Evolutionary conservation across 805 yeast species (phyloP).

Genomic region (Citeromyces nyonsensis): DNA sequence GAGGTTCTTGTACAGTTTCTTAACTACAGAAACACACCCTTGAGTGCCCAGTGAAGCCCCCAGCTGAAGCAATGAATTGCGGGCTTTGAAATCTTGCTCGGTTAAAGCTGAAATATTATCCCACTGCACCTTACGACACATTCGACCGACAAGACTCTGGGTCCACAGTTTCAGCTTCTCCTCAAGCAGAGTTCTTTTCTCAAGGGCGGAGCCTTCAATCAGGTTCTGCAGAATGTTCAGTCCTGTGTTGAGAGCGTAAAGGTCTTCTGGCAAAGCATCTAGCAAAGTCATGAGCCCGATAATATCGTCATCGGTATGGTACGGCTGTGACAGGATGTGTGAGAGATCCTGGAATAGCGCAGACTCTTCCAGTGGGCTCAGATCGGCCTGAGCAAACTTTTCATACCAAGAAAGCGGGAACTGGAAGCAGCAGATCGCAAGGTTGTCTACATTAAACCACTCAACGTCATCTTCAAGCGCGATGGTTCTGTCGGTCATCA

Average conservation of each 20-base stretch:
- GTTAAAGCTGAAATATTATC: slow-evolving; percentile 10
- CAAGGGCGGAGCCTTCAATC: slow-evolving; percentile 6
- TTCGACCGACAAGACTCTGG: slow-evolving; percentile 2
- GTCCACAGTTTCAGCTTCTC: slow-evolving; percentile 1
- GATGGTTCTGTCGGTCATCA: slow-evolving; percentile 26
- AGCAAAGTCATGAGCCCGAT: slow-evolving; percentile 16
- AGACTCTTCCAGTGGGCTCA: slow-evolving; percentile 16
- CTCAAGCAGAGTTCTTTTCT: not conserved
- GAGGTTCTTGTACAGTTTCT: slow-evolving; percentile 28
- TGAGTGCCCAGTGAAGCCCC: slow-evolving; percentile 13
- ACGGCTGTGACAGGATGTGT: slow-evolving; percentile 16
- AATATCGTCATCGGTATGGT: slow-evolving; percentile 14
- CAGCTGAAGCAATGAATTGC: slow-evolving; percentile 25
- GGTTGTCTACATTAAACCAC: slow-evolving; percentile 24
- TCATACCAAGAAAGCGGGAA: slow-evolving; percentile 18
- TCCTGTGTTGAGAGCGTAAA: slow-evolving; percentile 18
- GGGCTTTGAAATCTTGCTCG: slow-evolving; percentile 22
- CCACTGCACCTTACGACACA: slow-evolving; percentile 21
- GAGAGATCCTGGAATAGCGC: slow-evolving; percentile 23
- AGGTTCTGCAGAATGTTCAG: slow-evolving; percentile 16
- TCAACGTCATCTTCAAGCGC: slow-evolving; percentile 18
- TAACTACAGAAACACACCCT: slow-evolving; percentile 16
- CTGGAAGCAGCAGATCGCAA: slow-evolving; percentile 31
- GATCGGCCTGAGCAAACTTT: slow-evolving; percentile 10
- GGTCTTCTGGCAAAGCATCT: slow-evolving; percentile 11